Evolutionary conservation across 345 rosid species (phyloP).

Genomic region (Corymbia maculata): DNA sequence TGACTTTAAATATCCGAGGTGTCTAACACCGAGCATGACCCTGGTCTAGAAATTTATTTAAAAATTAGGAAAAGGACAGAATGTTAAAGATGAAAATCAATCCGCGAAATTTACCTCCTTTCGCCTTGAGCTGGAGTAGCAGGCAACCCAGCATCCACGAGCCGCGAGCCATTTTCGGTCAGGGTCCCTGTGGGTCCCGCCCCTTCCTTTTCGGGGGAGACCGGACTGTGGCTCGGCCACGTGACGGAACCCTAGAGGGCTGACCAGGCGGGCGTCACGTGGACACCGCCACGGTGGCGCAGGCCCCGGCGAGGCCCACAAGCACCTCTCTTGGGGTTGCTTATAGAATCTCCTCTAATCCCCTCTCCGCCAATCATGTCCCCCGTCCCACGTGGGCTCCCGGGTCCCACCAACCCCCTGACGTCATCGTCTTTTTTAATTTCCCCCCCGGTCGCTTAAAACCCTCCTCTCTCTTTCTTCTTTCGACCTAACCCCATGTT

Average conservation of each 20-base stretch:
- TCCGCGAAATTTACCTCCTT: not conserved
- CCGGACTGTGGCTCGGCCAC: not conserved
- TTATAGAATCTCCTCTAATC: slow-evolving; percentile 45
- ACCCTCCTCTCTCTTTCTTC: not conserved
- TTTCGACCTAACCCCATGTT: not conserved
- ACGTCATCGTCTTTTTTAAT: not conserved
- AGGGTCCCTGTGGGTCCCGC: not conserved
- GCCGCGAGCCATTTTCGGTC: not conserved
- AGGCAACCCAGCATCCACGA: not conserved
- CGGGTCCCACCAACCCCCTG: slow-evolving; percentile 23
- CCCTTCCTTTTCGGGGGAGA: not conserved
- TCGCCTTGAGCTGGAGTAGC: not conserved
- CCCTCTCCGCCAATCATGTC: slow-evolving; percentile 55
- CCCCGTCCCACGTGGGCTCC: slow-evolving; percentile 45
- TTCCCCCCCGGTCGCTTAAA: not conserved
- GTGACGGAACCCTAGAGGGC: not conserved
- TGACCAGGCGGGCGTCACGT: not conserved
- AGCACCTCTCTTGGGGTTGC: not conserved
- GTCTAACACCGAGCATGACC: not conserved
- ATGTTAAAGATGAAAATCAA: not conserved
- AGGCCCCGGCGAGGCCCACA: not conserved
- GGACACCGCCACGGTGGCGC: not conserved
- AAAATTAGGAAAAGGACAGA: no score
- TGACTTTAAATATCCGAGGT: not conserved
- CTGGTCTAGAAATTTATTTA: not conserved